Percentiles rank a stretch among this genome's conserved stretches.
Evolutionary conservation across 805 yeast species (phyloP).

Genomic region (Schwanniomyces yamadae): DNA sequence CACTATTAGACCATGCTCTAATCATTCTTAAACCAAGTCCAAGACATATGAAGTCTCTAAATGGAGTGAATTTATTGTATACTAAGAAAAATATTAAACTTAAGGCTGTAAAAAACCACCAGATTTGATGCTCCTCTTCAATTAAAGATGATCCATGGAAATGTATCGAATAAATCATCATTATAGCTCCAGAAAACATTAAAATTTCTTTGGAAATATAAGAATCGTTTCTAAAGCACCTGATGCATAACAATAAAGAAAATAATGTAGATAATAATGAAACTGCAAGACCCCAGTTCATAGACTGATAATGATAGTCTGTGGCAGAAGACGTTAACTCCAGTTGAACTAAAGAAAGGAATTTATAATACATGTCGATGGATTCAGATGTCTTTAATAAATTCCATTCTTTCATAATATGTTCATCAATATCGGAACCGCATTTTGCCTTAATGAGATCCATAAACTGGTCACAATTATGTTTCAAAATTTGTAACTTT

Average conservation of each 20-base stretch:
- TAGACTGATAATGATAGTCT: slow-evolving; percentile 60
- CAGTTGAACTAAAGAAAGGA: slow-evolving; percentile 49
- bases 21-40: slow-evolving; percentile 51
- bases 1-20: slow-evolving; percentile 86
- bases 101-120: slow-evolving; percentile 63
- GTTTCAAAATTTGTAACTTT: slow-evolving; percentile 37
- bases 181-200: slow-evolving; percentile 33
- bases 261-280: slow-evolving; percentile 29
- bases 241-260: slow-evolving; percentile 21
- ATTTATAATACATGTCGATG: slow-evolving; percentile 17
- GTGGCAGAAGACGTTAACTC: slow-evolving; percentile 62
- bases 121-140: slow-evolving; percentile 93
- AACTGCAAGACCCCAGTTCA: slow-evolving; percentile 33
- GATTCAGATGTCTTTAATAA: slow-evolving; percentile 7
- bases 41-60: slow-evolving; percentile 10
- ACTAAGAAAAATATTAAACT: slow-evolving; percentile 11
- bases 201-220: slow-evolving; percentile 5
- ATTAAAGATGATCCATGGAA: slow-evolving; percentile 78
- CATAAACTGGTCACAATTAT: slow-evolving; percentile 59
- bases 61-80: slow-evolving; percentile 5
- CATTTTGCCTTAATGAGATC: slow-evolving; percentile 44
- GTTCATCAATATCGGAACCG: slow-evolving; percentile 13
- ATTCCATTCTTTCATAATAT: slow-evolving; percentile 4
- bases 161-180: slow-evolving; percentile 54
- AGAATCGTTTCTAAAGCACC: slow-evolving; percentile 10